A percentile compares a stretch with the other conserved stretches of the same genome.
phyloP scores from a whole-genome alignment of 164 flowering plant genomes.

The Taxillus chinensis region DNA sequence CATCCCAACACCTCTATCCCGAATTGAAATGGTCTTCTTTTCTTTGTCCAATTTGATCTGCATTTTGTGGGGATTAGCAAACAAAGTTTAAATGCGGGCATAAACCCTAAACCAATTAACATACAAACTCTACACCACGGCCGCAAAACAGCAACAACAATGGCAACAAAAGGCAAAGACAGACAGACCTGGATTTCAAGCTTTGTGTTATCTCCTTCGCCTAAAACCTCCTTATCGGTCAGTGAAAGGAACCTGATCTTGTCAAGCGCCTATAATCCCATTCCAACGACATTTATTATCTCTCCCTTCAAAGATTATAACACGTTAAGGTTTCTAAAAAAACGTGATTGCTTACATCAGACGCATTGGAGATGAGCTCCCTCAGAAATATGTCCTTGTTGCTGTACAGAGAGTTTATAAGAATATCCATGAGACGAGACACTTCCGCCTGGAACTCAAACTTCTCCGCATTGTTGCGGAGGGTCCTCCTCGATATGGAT shows the following conservation, averaged over 20 bases:
- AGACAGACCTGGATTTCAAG: conserved; percentile 81
- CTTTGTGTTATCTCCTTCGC: conserved; percentile 90
- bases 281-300: background rate
- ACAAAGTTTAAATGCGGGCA: no score
- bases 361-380: conserved; percentile 94
- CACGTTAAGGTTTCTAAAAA: background rate
- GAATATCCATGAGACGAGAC: conserved; percentile 90
- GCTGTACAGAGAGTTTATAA: conserved; percentile 92
- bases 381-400: conserved; percentile 96
- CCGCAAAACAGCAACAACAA: no score
- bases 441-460: conserved; percentile 99
- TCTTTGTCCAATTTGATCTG: conserved; percentile 95
- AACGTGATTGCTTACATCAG: conserved; percentile 74
- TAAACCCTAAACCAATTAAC: background rate
- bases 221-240: conserved; percentile 84
- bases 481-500: conserved; percentile 67
- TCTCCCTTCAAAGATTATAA: background rate
- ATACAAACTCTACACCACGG: background rate
- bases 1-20: conserved; percentile 97
- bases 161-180: no score
- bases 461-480: conserved; percentile 81
- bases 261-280: conserved; percentile 66
- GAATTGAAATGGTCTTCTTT: conserved; percentile 81
- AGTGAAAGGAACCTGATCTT: conserved; percentile 90
- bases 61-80: conserved; percentile 6